Percentiles rank a stretch among this genome's conserved stretches.
Conservation (phyloP, 2,329 filamentous ascomycete species). For the Epichloe elymi region DNA sequence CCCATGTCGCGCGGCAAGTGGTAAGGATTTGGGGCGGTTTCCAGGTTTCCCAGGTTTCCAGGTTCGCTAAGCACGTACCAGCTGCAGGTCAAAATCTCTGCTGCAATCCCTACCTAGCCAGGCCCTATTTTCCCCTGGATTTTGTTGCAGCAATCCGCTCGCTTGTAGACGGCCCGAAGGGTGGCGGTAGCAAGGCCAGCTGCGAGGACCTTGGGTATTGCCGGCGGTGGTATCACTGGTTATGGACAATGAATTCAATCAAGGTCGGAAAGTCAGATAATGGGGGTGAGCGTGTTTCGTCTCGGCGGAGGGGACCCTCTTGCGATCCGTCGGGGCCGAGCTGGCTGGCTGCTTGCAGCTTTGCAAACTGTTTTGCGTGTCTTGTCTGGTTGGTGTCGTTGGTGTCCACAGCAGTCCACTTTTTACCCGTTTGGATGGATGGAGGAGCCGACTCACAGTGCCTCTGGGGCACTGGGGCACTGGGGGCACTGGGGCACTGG, state of each 20-base stretch:
- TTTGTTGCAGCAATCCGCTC: neutral
- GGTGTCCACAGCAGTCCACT: too few species aligned
- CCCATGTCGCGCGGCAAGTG: slow-evolving; percentile 2
- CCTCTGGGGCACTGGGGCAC: too few species aligned
- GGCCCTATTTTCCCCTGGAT: neutral
- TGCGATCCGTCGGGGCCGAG: slow-evolving; percentile 3
- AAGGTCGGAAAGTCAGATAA: neutral
- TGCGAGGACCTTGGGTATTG: neutral
- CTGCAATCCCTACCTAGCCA: neutral
- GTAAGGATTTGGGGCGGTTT: neutral
- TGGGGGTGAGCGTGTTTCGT: slow-evolving; percentile 1
- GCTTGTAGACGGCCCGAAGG: neutral
- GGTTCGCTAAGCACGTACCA: slow-evolving; percentile 5
- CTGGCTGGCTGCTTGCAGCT: neutral
- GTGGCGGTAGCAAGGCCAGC: neutral
- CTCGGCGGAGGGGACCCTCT: neutral
- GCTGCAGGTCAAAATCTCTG: slow-evolving; percentile 2
- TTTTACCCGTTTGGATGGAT: too few species aligned
- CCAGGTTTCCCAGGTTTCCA: slow-evolving; percentile 3
- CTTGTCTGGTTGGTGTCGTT: too few species aligned
- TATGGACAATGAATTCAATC: neutral
- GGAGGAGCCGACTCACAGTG: too few species aligned
- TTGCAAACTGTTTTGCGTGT: too few species aligned
- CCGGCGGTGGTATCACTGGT: neutral
- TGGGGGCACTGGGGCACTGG: too few species aligned